phyloP scores from a whole-genome alignment of 2,329 filamentous ascomycete species.

The Orbilia brochopaga region DNA sequence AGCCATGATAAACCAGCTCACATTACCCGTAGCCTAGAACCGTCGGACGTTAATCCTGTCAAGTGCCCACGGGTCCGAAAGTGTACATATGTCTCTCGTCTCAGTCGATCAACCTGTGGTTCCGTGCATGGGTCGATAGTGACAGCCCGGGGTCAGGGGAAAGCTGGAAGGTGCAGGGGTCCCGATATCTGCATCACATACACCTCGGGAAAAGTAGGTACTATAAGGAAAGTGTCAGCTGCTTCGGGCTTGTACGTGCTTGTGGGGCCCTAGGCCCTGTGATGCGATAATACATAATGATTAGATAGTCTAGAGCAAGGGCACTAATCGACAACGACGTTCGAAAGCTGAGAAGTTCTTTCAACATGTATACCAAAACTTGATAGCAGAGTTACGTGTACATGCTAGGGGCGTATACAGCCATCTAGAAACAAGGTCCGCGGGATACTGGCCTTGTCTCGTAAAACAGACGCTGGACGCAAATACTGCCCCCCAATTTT shows the following conservation, averaged over 20 bases:
- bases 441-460: no score
- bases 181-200: not conserved
- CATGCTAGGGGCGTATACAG: no score
- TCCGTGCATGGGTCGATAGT: not conserved
- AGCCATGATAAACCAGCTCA: slow-evolving; percentile 1
- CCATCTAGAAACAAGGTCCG: no score
- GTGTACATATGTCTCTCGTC: slow-evolving; percentile 13
- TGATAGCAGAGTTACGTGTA: no score
- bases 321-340: not conserved
- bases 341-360: not conserved
- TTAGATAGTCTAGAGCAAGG: slow-evolving; percentile 29
- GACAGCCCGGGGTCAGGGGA: slow-evolving; percentile 5
- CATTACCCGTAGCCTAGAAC: not conserved
- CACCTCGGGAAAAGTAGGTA: slow-evolving; percentile 22
- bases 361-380: not conserved
- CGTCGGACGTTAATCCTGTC: not conserved
- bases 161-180: slow-evolving; percentile 18
- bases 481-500: no score
- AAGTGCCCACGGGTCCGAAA: not conserved
- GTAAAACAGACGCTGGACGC: no score
- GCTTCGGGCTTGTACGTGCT: not conserved
- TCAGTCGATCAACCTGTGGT: slow-evolving; percentile 4
- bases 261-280: no score
- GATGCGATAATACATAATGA: slow-evolving; percentile 18
- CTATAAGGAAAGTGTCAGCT: slow-evolving; percentile 37